These are phyloP conservation scores for Hymenoscyphus linearis DNA, from an alignment of 2,329 filamentous ascomycete species.

Conservation along the genomic window DNA sequence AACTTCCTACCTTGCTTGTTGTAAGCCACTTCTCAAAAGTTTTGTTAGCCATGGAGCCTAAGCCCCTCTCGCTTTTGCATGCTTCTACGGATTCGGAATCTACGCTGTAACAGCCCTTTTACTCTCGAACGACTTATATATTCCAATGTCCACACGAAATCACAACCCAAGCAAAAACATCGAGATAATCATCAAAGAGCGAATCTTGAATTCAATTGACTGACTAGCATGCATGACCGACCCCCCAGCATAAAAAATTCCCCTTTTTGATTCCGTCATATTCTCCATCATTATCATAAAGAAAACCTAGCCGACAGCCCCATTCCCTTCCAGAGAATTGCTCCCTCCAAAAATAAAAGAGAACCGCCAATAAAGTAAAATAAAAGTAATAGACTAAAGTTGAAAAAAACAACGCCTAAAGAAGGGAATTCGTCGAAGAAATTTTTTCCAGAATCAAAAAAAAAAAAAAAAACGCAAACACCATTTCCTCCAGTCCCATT, in stretches of 20 bases:
- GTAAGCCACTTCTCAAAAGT: too few species aligned
- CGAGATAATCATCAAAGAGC: background rate
- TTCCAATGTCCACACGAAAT: too few species aligned
- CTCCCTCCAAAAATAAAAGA: background rate
- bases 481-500: background rate
- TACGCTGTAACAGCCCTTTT: too few species aligned
- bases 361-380: background rate
- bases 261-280: background rate
- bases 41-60: too few species aligned
- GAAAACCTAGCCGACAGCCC: background rate
- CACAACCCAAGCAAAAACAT: background rate
- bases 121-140: too few species aligned
- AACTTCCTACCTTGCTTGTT: too few species aligned
- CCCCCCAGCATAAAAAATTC: background rate
- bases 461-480: background rate
- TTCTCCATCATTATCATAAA: constrained; percentile 3
- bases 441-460: background rate
- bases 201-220: background rate
- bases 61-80: too few species aligned
- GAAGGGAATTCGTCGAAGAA: constrained; percentile 12
- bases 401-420: constrained; percentile 13
- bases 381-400: background rate
- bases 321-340: background rate
- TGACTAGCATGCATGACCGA: background rate
- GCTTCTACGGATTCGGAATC: too few species aligned